Evolutionary conservation across 352 stramenopile genomes (phyloP).

Genomic region (Blastocystis sp.): DNA sequence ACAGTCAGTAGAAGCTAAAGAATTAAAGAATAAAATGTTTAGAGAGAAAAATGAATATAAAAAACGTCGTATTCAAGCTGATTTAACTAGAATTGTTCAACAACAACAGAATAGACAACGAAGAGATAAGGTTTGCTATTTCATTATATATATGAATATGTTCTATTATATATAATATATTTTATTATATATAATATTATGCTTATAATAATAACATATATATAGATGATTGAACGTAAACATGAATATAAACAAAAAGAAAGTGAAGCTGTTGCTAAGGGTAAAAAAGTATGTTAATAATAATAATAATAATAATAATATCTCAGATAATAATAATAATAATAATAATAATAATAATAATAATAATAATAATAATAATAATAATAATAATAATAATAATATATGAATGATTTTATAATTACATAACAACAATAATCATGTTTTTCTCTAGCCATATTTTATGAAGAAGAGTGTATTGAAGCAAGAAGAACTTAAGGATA

Average conservation of each 20-base stretch:
- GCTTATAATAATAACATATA: too few species aligned
- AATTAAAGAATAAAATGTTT: slow-evolving; percentile 28
- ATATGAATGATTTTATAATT: too few species aligned
- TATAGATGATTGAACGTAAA: slow-evolving; percentile 12
- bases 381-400: too few species aligned
- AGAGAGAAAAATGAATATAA: neutral
- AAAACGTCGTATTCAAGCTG: slow-evolving; percentile 23
- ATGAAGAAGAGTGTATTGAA: slow-evolving; percentile 25
- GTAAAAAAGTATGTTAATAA: too few species aligned
- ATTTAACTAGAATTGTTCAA: slow-evolving; percentile 31
- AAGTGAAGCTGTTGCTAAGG: slow-evolving; percentile 28
- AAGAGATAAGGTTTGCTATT: neutral
- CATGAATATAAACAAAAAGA: slow-evolving; percentile 29
- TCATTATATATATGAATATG: neutral
- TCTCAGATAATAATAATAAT: too few species aligned
- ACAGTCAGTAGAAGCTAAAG: slow-evolving; percentile 21
- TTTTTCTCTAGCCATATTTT: slow-evolving; percentile 34
- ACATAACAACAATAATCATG: too few species aligned
- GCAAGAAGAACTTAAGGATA: slow-evolving; percentile 32
- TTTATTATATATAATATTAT: too few species aligned
- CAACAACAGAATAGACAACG: slow-evolving; percentile 21
- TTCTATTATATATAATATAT: too few species aligned
- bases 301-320: too few species aligned
- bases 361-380: too few species aligned
- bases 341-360: too few species aligned